Conservation (phyloP, 176 grass and related monocot genomes). For the Hsuehochloa calcarea region DNA sequence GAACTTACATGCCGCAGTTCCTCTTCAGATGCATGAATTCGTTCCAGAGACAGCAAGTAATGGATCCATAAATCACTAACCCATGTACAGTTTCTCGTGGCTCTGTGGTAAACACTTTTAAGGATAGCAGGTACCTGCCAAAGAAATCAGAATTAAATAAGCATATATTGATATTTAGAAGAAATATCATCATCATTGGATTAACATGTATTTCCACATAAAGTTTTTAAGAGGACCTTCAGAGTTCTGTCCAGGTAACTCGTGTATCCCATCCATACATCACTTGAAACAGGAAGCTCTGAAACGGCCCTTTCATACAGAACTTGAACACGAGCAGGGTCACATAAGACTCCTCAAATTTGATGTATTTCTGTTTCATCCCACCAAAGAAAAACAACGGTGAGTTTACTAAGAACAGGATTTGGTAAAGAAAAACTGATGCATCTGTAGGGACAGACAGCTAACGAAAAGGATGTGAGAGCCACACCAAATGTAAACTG, state of each 20-base stretch:
- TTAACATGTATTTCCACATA: not conserved
- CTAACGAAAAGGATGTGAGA: not conserved
- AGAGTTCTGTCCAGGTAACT: slow-evolving; percentile 76
- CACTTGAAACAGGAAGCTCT: slow-evolving; percentile 76
- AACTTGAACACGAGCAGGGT: slow-evolving; percentile 87
- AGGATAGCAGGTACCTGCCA: slow-evolving; percentile 71
- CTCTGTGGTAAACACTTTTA: slow-evolving; percentile 80
- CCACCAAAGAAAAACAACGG: not conserved
- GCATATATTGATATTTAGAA: slow-evolving; percentile 12
- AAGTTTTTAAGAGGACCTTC: slow-evolving; percentile 56
- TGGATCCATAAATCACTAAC: slow-evolving; percentile 79
- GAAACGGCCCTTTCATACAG: slow-evolving; percentile 85
- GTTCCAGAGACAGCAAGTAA: slow-evolving; percentile 80
- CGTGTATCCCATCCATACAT: slow-evolving; percentile 79
- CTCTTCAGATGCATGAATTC: slow-evolving; percentile 59
- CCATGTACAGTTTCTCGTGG: slow-evolving; percentile 95
- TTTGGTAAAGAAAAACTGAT: not conserved
- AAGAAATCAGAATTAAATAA: slow-evolving; percentile 29
- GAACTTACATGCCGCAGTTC: slow-evolving; percentile 59
- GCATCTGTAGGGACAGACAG: not conserved
- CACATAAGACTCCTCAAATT: slow-evolving; percentile 82
- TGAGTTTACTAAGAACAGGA: slow-evolving; percentile 26
- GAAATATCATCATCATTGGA: slow-evolving; percentile 11
- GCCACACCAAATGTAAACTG: not conserved
- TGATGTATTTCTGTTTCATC: slow-evolving; percentile 79